Percentiles rank a stretch among this genome's conserved stretches.
These are phyloP conservation scores for Allodekkera sacchari DNA, from an alignment of 805 yeast species.

Conservation along the genomic window DNA sequence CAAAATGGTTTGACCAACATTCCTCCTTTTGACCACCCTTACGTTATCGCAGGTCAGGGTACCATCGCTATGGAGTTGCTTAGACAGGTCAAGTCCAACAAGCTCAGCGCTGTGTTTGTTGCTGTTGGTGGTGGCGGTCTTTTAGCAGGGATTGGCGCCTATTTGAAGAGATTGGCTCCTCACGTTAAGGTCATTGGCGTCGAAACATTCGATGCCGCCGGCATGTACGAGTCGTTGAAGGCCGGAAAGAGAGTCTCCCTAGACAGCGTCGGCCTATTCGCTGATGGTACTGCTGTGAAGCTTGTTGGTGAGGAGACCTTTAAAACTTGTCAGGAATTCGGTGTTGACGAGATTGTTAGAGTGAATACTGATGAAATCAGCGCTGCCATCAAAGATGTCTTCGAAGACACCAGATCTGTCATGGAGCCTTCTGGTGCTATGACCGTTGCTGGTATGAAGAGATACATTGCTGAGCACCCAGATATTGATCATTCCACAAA, in stretches of 20 bases:
- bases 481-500: conserved; percentile 62
- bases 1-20: conserved; percentile 76
- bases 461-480: conserved; percentile 61
- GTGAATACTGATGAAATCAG: conserved; percentile 71
- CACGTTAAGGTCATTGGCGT: conserved; percentile 93
- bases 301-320: conserved; percentile 87
- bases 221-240: conserved; percentile 66
- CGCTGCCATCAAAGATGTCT: conserved; percentile 95
- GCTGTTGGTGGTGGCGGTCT: conserved; percentile 98
- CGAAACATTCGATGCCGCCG: conserved; percentile 93
- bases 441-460: conserved; percentile 89
- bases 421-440: conserved; percentile 98
- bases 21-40: conserved; percentile 99
- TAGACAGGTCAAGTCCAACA: conserved; percentile 73
- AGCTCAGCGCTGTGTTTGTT: conserved; percentile 78
- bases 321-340: conserved; percentile 59
- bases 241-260: conserved; percentile 47
- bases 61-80: conserved; percentile 91
- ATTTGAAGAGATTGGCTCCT: conserved; percentile 93
- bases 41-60: conserved; percentile 98
- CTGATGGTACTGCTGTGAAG: conserved; percentile 97
- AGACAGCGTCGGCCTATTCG: conserved; percentile 84
- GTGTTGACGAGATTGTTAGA: conserved; percentile 68
- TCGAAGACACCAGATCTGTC: conserved; percentile 89
- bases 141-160: conserved; percentile 83